Evolutionary conservation across 164 flowering plant species (phyloP).

Genomic region (Cinnamomum micranthum): DNA sequence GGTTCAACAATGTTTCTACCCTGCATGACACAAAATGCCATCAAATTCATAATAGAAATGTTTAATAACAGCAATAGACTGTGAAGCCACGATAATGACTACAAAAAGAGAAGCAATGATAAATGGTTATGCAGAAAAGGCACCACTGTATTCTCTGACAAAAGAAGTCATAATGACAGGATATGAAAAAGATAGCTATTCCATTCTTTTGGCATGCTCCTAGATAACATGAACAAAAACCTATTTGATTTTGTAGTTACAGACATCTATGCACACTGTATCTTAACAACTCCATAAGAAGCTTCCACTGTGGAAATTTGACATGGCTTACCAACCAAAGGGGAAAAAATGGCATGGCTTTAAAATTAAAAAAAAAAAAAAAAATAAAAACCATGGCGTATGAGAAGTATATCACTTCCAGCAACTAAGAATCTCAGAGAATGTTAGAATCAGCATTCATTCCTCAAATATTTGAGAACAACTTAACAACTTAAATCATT

Average conservation of each 20-base stretch:
- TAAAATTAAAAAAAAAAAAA: too few species aligned
- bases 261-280: neutral
- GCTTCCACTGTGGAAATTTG: too few species aligned
- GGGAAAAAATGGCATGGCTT: too few species aligned
- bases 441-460: neutral
- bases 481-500: neutral
- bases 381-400: too few species aligned
- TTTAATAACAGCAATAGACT: neutral
- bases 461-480: neutral
- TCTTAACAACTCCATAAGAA: neutral
- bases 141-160: neutral
- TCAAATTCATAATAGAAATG: neutral
- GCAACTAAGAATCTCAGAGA: neutral
- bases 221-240: neutral
- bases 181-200: neutral
- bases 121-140: neutral
- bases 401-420: neutral
- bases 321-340: too few species aligned
- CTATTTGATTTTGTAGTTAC: neutral
- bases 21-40: conserved; percentile 33
- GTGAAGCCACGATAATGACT: neutral
- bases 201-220: neutral
- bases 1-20: conserved; percentile 45
- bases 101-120: neutral
- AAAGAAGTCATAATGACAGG: neutral